A percentile compares a stretch with the other conserved stretches of the same genome.
Conservation (phyloP, 179 eudicot genomes). For the Beta corolliflora region DNA sequence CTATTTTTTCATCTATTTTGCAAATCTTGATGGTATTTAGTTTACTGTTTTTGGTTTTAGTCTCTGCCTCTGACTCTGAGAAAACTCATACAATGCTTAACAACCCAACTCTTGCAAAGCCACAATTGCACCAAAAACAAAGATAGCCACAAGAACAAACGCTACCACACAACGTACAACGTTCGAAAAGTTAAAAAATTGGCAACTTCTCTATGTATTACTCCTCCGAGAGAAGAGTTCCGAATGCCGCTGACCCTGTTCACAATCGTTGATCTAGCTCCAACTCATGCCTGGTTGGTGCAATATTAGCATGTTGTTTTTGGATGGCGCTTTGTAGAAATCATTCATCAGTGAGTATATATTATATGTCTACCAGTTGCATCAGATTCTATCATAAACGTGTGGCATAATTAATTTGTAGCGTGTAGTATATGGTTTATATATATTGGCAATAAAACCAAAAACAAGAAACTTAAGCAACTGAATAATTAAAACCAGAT, state of each 20-base stretch:
- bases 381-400: too few species aligned
- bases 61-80: background rate
- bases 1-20: background rate
- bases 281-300: background rate
- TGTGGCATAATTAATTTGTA: too few species aligned
- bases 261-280: conserved; percentile 11
- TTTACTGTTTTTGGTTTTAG: background rate
- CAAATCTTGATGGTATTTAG: background rate
- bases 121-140: background rate
- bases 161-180: background rate
- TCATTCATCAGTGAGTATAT: background rate
- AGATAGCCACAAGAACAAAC: background rate
- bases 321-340: too few species aligned
- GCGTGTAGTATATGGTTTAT: too few species aligned
- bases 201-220: background rate
- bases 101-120: background rate
- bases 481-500: too few species aligned
- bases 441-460: too few species aligned
- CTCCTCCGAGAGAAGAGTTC: conserved; percentile 17
- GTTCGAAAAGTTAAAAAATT: background rate
- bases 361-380: background rate
- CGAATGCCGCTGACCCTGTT: conserved; percentile 16
- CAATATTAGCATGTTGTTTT: too few species aligned
- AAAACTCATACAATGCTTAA: background rate
- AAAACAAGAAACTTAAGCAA: too few species aligned